Percentiles rank a stretch among this genome's conserved stretches.
Evolutionary conservation across 2,329 filamentous ascomycete genomes (phyloP).

Genomic region (Sclerotiophoma versabilis): DNA sequence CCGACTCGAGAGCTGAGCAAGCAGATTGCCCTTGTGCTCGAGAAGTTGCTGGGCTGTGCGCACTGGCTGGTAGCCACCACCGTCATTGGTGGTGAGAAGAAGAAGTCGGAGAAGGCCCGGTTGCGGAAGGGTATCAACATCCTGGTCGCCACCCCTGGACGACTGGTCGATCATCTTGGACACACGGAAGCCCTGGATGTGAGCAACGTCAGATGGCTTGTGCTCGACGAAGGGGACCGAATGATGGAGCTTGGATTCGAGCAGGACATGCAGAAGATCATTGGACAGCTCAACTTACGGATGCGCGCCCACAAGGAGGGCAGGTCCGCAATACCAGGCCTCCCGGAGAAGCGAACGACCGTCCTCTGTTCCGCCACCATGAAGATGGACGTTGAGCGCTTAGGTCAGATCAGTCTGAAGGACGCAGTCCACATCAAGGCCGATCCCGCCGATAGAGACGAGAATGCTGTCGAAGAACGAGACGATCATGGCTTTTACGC

Average conservation of each 20-base stretch:
- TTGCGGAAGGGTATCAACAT: constrained; percentile 95
- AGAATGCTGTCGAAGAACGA: constrained; percentile 53
- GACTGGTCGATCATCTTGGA: constrained; percentile 88
- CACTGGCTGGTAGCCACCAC: constrained; percentile 95
- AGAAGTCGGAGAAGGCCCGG: constrained; percentile 88
- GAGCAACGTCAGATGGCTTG: constrained; percentile 88
- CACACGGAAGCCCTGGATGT: constrained; percentile 90
- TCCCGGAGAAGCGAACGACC: constrained; percentile 81
- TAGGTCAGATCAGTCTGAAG: constrained; percentile 94
- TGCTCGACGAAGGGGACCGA: constrained; percentile 96
- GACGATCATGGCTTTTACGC: constrained; percentile 72
- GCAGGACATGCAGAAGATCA: constrained; percentile 87
- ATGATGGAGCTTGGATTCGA: constrained; percentile 98
- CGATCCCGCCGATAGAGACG: constrained; percentile 62
- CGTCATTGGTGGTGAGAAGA: constrained; percentile 75
- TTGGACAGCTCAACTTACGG: constrained; percentile 76
- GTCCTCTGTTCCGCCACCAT: constrained; percentile 95
- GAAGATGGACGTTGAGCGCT: constrained; percentile 94
- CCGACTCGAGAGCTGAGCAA: constrained; percentile 94
- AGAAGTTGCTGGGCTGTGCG: constrained; percentile 83
- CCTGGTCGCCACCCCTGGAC: constrained; percentile 89
- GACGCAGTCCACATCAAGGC: constrained; percentile 88
- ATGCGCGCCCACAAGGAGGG: constrained; percentile 65
- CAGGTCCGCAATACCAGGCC: constrained; percentile 66
- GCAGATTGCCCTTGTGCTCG: constrained; percentile 87